phyloP scores from a whole-genome alignment of 345 rosid genomes.

The Arabis hirsuta region DNA sequence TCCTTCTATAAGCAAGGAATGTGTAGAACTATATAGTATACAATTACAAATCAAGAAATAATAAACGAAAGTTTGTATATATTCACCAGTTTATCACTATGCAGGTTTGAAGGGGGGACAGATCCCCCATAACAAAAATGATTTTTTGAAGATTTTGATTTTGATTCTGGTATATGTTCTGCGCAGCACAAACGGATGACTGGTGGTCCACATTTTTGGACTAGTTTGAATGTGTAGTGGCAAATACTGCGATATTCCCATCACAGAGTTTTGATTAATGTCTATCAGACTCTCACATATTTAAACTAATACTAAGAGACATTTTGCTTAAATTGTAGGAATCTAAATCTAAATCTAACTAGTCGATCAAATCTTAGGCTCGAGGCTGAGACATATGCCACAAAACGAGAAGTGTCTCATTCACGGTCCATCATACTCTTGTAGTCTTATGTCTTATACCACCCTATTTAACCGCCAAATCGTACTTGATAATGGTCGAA shows the following conservation, averaged over 20 bases:
- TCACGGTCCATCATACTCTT: too few species aligned
- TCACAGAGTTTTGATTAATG: background rate
- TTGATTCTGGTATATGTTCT: slow-evolving; percentile 3
- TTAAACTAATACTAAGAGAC: background rate
- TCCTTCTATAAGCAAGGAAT: too few species aligned
- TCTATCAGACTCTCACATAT: background rate
- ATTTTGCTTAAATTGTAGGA: background rate
- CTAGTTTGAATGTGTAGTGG: slow-evolving; percentile 26
- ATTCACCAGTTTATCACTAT: background rate
- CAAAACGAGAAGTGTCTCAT: slow-evolving; percentile 20
- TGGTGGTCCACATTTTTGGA: background rate
- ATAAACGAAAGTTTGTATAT: background rate
- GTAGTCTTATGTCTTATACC: too few species aligned
- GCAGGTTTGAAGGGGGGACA: background rate
- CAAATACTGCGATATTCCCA: slow-evolving; percentile 25
- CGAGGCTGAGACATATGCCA: slow-evolving; percentile 27
- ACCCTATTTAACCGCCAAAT: too few species aligned
- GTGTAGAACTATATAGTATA: too few species aligned
- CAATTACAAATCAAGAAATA: too few species aligned
- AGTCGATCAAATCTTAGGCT: slow-evolving; percentile 17
- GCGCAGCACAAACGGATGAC: slow-evolving; percentile 19
- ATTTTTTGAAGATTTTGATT: background rate
- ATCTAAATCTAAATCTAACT: slow-evolving; percentile 30
- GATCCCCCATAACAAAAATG: slow-evolving; percentile 1
- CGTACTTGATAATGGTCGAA: too few species aligned